Evolutionary conservation across 2,329 filamentous ascomycete genomes (phyloP).

Genomic region (Diaporthe ampelina): DNA sequence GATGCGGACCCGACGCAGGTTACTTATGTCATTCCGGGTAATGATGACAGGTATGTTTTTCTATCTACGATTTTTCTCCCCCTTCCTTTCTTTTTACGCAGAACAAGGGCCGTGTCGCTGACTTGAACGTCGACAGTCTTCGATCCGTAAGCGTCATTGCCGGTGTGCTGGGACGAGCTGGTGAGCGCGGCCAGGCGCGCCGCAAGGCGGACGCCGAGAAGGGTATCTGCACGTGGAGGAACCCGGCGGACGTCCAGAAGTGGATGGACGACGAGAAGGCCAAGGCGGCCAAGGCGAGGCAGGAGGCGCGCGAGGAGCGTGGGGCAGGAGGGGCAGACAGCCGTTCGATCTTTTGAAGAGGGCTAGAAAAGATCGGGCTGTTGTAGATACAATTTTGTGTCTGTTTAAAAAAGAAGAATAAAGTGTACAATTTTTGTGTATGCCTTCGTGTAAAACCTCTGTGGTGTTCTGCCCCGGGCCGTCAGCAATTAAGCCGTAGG

Average conservation of each 20-base stretch:
- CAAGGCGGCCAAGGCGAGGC: neutral
- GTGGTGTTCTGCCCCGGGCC: no score
- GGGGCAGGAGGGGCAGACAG: neutral
- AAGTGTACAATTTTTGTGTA: constrained; percentile 1
- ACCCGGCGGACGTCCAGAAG: constrained; percentile 56
- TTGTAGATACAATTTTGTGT: neutral
- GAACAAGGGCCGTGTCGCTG: constrained; percentile 43
- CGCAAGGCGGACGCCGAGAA: constrained; percentile 73
- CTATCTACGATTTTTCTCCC: neutral
- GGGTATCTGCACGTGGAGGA: constrained; percentile 76
- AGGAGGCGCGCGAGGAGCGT: no score
- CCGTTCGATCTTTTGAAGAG: neutral
- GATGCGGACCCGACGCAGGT: constrained; percentile 93
- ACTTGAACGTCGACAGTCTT: constrained; percentile 68
- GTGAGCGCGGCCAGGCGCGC: constrained; percentile 79
- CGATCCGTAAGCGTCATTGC: constrained; percentile 86
- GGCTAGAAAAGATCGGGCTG: no score
- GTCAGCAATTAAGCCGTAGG: no score
- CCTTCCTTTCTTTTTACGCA: neutral
- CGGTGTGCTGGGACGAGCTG: constrained; percentile 87
- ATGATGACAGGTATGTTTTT: constrained; percentile 85
- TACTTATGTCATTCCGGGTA: constrained; percentile 95
- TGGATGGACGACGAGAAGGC: constrained; percentile 50
- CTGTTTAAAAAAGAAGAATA: neutral
- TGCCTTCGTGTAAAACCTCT: neutral